Evolutionary conservation across 257 asterid genomes (phyloP), one percentile per base, ranked within the genome.

Genomic region (Eucommia ulmoides): DNA sequence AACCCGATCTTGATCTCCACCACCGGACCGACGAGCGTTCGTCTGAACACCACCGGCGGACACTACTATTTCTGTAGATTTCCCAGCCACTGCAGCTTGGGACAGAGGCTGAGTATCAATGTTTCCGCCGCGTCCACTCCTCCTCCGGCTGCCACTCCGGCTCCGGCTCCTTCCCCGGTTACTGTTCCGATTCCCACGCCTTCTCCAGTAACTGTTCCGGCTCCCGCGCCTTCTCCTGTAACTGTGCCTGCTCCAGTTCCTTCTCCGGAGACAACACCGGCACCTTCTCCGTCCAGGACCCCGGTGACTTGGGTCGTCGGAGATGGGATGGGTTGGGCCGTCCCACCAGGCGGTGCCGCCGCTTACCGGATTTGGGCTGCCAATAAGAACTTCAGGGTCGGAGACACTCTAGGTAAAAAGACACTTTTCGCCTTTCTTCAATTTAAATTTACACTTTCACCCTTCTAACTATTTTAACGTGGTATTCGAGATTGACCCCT

Each of bases 11-110:
- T 82, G 18, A 8, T 64, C 0, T 29, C 58, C 2, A 65, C 62
- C 14, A 60, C 45, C 21, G 77, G 82, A 8, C 92, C 94, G 2
- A 50, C 88, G 12, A 79, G 47, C 33, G 69, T 85, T 23, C 65
- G 74, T 2, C 41, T 85, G 44, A 53, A 48, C 2, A 20, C 92
- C 15, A 63, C 74, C 3, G 88, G 94, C 2, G 74, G 69, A 23
- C 83, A 79, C 67, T 61, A 66, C 47, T 85, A 62, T 56, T 57
- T 85, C 23, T 85, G 95, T 63, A 66, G 85, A 3, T 0, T 75
- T 20, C 0, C 61, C 3, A 6, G 51, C 2, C 94, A 85, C 55
- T 82, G 95, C 53, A 1, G 3, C 16, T 9, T 46, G 0, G 95
- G 92, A 2, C 81, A 70, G 71, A 79, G 65, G 54, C 22, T 85